Conservation (phyloP, 148 eudicot genomes). For the Rhododendron mucronatum region DNA sequence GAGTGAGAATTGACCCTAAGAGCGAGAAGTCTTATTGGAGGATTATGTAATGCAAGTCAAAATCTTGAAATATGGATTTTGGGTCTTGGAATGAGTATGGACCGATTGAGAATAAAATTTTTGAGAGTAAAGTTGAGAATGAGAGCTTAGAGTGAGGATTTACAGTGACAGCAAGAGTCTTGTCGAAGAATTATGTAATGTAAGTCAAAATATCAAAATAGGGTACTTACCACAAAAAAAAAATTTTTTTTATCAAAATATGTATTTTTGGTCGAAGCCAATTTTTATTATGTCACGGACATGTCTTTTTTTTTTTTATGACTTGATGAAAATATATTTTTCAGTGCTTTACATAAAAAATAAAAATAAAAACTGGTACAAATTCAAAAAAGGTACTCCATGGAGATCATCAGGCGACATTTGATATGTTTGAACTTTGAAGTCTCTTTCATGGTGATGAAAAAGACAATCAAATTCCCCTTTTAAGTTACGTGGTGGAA, state of each 20-base stretch:
- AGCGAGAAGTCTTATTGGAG: no score
- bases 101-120: not conserved
- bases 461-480: not conserved
- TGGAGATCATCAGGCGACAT: not conserved
- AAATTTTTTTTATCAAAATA: not conserved
- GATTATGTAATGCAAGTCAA: not conserved
- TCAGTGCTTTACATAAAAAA: not conserved
- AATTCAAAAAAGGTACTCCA: not conserved
- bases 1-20: not conserved
- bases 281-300: not conserved
- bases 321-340: not conserved
- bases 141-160: not conserved
- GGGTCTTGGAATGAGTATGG: not conserved
- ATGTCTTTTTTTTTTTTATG: not conserved
- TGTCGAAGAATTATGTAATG: not conserved
- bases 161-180: not conserved
- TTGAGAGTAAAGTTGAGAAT: no score
- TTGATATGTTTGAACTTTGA: not conserved
- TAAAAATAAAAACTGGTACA: not conserved
- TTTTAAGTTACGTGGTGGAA: not conserved
- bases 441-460: not conserved
- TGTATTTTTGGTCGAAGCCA: not conserved
- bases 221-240: no score
- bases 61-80: not conserved
- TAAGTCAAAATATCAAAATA: no score